Percentiles rank a stretch among this genome's conserved stretches.
phyloP scores from a whole-genome alignment of 345 rosid genomes.

The Populus pruinosa region DNA sequence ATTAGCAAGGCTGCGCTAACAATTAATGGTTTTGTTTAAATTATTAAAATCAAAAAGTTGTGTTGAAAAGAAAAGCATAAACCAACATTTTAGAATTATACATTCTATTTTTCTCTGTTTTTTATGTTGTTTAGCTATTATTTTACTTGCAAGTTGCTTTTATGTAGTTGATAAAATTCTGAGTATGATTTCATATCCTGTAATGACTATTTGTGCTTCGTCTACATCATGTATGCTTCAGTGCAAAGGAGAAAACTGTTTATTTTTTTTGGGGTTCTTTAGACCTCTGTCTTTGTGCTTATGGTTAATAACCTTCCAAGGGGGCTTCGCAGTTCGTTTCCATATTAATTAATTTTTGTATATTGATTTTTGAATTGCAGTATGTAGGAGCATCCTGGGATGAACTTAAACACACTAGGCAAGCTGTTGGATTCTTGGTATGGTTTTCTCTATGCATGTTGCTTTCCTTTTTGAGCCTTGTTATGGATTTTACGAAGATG shows the following conservation, averaged over 20 bases:
- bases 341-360: not conserved
- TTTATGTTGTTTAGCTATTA: not conserved
- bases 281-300: not conserved
- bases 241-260: not conserved
- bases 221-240: not conserved
- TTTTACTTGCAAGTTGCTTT: not conserved
- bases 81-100: not conserved
- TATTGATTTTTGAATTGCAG: conserved; percentile 12
- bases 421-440: conserved; percentile 36
- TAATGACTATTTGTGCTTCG: too few relatives aligned
- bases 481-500: not conserved
- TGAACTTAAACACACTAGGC: conserved; percentile 31
- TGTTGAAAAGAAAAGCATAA: not conserved
- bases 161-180: not conserved
- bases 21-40: not conserved
- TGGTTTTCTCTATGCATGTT: not conserved
- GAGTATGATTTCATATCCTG: not conserved
- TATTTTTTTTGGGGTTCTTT: not conserved
- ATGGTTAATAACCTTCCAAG: not conserved
- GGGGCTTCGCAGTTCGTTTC: not conserved
- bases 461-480: not conserved
- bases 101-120: not conserved
- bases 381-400: conserved; percentile 22
- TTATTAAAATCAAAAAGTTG: not conserved
- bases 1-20: not conserved